A percentile compares a stretch with the other conserved stretches of the same genome.
Conservation (phyloP, 495 filamentous ascomycete species). For the Penicillium canescens region DNA sequence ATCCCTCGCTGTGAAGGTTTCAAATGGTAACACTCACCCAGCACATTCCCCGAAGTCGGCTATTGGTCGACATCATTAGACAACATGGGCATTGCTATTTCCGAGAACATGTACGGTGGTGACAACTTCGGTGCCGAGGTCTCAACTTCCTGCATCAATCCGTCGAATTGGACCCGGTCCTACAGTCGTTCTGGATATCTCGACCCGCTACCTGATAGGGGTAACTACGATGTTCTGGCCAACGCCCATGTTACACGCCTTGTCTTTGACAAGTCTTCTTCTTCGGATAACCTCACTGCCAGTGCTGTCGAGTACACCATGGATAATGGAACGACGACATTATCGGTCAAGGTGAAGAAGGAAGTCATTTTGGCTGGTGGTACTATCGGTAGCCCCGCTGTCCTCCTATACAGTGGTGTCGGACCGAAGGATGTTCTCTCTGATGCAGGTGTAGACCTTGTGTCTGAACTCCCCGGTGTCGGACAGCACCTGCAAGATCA, state of each 20-base stretch:
- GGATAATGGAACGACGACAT: constrained; percentile 25
- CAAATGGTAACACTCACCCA: constrained; percentile 8
- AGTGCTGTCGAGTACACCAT: constrained; percentile 33
- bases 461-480: constrained; percentile 50
- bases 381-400: constrained; percentile 55
- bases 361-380: constrained; percentile 61
- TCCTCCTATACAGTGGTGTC: constrained; percentile 50
- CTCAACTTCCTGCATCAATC: constrained; percentile 35
- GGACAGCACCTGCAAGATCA: constrained; percentile 54
- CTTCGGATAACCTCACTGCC: constrained; percentile 24
- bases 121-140: constrained; percentile 31
- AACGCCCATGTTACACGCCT: constrained; percentile 47
- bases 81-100: constrained; percentile 26
- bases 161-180: constrained; percentile 34
- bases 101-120: constrained; percentile 33
- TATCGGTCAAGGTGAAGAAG: constrained; percentile 37
- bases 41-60: constrained; percentile 33
- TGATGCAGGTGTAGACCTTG: constrained; percentile 34
- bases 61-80: constrained; percentile 25
- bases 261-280: constrained; percentile 32
- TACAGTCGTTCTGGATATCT: constrained; percentile 39
- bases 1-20: neutral
- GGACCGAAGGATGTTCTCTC: constrained; percentile 41
- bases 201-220: constrained; percentile 36
- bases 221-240: constrained; percentile 46